Base-by-base conservation (phyloP, 2,329 filamentous ascomycete genomes). In the Verruconis gallopava region DNA sequence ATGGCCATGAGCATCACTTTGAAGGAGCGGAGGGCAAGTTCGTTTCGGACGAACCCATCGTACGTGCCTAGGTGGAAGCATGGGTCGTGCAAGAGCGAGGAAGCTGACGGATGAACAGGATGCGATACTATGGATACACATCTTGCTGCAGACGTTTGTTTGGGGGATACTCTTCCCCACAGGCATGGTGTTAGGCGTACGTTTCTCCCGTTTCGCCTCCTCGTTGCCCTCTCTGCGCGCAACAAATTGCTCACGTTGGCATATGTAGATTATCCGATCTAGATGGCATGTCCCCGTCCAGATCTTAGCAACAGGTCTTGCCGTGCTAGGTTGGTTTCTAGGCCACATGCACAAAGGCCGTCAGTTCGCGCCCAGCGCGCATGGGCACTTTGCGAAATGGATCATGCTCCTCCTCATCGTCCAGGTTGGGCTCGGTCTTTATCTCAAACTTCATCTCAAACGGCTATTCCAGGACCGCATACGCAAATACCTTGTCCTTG, bases 201-300 rank as follows among this genome's bases (percentile, higher is more conserved):
- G 80, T 65, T 19, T 41, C 40, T 11, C 25, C n/a, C 25, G 9
- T 30, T 30, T 6, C 30, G 39, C 19, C 19, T 18, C 4, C n/a
- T 9, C n/a, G 9, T 30, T n/a, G 9, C 22, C 22, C 42, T 35
- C 21, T 37, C 12, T n/a, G 40, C 43, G 46, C 21, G 48, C 37
- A 43, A 11, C 13, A n/a, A 30, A 30, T 9, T 9, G 25, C 25
- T 9, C 9, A 30, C 25, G 15, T 14, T 50, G 17, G 14, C 13
- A 9, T n/a, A 30, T 12, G 2, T 21, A 93, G 81, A 88, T 98
- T 45, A 77, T 82, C 49, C 85, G 85, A 47, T 93, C 81, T 46
- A 77, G 84, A 62, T 96, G 85, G 85, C 91, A 98, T 65, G 89
- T 96, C 40, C 89, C 91, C 4, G 67, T 85, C 3, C 91, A 98